Evolutionary conservation across 768 basidiomycete species (phyloP), one percentile per base, ranked within the genome.

Genomic region (Trametes elegans): DNA sequence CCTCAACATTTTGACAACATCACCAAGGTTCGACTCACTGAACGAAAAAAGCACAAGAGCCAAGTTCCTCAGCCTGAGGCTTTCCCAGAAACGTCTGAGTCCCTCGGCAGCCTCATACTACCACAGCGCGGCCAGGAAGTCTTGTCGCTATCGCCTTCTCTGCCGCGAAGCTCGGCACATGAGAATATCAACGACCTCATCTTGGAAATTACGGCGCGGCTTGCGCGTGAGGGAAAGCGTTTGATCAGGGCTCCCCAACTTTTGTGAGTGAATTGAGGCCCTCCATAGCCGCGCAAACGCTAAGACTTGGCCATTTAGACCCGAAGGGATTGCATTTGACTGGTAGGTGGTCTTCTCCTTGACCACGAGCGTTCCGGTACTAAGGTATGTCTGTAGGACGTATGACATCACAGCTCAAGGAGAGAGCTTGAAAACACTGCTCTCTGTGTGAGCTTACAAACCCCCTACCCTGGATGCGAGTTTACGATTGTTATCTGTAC

Each of bases 261-360:
- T 3, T 28, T 63, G 62, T 60, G 36, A 63, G 62, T 56, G 31
- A 34, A 13, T 18, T 16, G 18, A 23, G 34, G 18, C 3, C 16
- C 7, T 11, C 31, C 4, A 19, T n/a, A n/a, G n/a, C n/a, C n/a
- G n/a, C n/a, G 31, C 7, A 35, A 16, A 4, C 28, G 23, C 56
- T 62, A 42, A 55, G 29, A n/a, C 26, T 39, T 21, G 10, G 26
- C 2, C 16, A 23, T 23, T n/a, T 34, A 63, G 62, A 19, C 44
- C 49, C 8, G 52, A 59, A n/a, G 57, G 62, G 5, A 59, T 63
- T 19, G 24, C 39, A 0, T 63, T 63, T 19, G 59, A 61, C 14
- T 63, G 62, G 62, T 63, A 41, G 21, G 56, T 51, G 35, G 4
- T 13, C 10, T 32, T 14, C n/a, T n/a, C n/a, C n/a, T n/a, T n/a